These are phyloP conservation scores for Penicillium subrubescens DNA, from an alignment of 495 filamentous ascomycete species.

Conservation along the genomic window DNA sequence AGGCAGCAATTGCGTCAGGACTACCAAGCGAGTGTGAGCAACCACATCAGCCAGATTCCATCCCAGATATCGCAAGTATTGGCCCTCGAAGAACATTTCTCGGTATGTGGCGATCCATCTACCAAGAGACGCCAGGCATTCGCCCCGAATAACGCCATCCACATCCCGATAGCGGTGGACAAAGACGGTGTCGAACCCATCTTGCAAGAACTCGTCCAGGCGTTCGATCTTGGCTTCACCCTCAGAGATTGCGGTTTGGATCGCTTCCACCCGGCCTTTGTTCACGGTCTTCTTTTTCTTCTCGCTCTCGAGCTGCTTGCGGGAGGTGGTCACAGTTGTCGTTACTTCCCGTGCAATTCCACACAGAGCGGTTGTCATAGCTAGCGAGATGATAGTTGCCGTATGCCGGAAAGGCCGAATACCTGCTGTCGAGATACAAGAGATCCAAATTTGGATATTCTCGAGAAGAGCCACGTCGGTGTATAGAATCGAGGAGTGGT, in stretches of 20 bases:
- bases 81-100: constrained; percentile 82
- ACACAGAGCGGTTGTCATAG: constrained; percentile 72
- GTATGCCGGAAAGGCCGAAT: constrained; percentile 92
- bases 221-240: constrained; percentile 62
- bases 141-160: constrained; percentile 80
- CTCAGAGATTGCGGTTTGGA: constrained; percentile 68
- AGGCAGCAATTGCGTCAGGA: constrained; percentile 75
- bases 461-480: constrained; percentile 74
- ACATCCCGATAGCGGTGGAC: constrained; percentile 94
- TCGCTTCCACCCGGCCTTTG: constrained; percentile 67
- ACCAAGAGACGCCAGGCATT: constrained; percentile 81
- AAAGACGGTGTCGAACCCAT: constrained; percentile 87
- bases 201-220: constrained; percentile 68
- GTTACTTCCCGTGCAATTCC: constrained; percentile 62
- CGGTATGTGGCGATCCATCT: constrained; percentile 83
- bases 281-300: constrained; percentile 76
- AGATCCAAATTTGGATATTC: constrained; percentile 83
- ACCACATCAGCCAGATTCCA: constrained; percentile 87
- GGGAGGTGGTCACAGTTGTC: constrained; percentile 69
- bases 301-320: constrained; percentile 80
- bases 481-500: constrained; percentile 75
- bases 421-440: constrained; percentile 77
- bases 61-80: constrained; percentile 88
- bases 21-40: constrained; percentile 68
- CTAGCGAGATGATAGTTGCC: constrained; percentile 75